Evolutionary conservation across 1,139 yeast genomes (phyloP), one percentile per base, ranked within the genome.

Genomic region (Wickerhamiella infanticola): DNA sequence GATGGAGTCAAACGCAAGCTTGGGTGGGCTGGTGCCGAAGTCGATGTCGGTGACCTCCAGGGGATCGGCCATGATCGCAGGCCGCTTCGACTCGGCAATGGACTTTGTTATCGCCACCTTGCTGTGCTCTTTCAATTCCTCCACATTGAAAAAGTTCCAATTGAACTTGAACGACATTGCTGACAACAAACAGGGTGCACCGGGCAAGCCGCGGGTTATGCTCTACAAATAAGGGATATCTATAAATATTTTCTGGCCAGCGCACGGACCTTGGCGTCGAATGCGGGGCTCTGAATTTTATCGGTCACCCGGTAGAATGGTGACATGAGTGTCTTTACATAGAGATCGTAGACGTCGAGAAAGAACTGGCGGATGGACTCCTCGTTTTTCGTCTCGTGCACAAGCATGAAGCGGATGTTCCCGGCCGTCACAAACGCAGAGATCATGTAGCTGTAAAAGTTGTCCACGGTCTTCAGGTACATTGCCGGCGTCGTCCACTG

Each of bases 351-450:
- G 13, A 83, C 73, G 50, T 88, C 97, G 44, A 73, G 70, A 61
- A 86, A 85, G 60, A 90, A 88, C 58, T 81, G 93, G 53, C 79
- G 76, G 31, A 88, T 81, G 11, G 81, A 70, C 55, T 79, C 88
- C 52, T 85, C 95, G 55, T 79, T 57, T 39, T 65, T 62, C 27
- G 68, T 60, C 51, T 83, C 93, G 58, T 83, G 90, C 41, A 93
- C 73, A 52, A 93, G 70, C 39, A 93, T 65, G 51, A 90, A 75
- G 59, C 86, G 85, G 53, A 84, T 74, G 57, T 84, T 88, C 3
- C 95, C 94, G 48, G 88, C 90, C 0, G 96, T 85, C 35, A 88
- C 70, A 60, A 78, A 90, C 9, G 93, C 94, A 46, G 85, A 81
- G 24, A 90, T 77, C 48, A 72, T 67, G 51, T 80, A 75, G 3